phyloP scores from a whole-genome alignment of 2,329 filamentous ascomycete genomes.

The Bretziella fagacearum region DNA sequence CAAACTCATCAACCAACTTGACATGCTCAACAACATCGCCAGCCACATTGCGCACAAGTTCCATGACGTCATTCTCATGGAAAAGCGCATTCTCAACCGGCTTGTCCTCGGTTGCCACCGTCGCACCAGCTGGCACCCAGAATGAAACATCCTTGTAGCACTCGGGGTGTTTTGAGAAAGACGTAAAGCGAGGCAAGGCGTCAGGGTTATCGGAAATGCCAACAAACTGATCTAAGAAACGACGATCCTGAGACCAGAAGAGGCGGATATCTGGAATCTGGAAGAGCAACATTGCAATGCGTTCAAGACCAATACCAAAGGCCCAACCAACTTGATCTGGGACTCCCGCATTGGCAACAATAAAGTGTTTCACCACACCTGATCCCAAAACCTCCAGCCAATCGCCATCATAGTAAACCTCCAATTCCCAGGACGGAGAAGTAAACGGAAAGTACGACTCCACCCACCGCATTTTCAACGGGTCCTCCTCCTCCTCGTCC shows the following conservation, averaged over 20 bases:
- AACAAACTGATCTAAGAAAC: conserved; percentile 76
- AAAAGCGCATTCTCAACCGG: conserved; percentile 39
- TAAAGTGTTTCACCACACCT: conserved; percentile 69
- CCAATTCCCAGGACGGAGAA: conserved; percentile 85
- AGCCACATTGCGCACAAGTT: conserved; percentile 67
- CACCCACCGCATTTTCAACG: conserved; percentile 78
- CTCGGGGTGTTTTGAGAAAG: conserved; percentile 81
- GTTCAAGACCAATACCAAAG: conserved; percentile 83
- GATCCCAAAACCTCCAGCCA: conserved; percentile 96
- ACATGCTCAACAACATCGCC: conserved; percentile 84
- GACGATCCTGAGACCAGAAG: conserved; percentile 77
- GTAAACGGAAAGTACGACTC: conserved; percentile 98
- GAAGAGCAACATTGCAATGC: conserved; percentile 95
- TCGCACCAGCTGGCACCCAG: conserved; percentile 44
- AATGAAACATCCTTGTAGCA: conserved; percentile 90
- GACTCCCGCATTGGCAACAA: conserved; percentile 62
- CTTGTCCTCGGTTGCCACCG: conserved; percentile 18
- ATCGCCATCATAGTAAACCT: conserved; percentile 84
- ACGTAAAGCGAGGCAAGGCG: conserved; percentile 47
- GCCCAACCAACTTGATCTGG: conserved; percentile 75
- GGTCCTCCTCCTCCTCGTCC: conserved; percentile 41
- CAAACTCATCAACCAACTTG: conserved; percentile 66
- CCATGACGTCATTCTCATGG: conserved; percentile 96
- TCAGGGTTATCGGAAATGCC: conserved; percentile 37
- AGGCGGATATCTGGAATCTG: conserved; percentile 90